Evolutionary conservation across 2,329 filamentous ascomycete species (phyloP).

Genomic region (Blumeria hordei): DNA sequence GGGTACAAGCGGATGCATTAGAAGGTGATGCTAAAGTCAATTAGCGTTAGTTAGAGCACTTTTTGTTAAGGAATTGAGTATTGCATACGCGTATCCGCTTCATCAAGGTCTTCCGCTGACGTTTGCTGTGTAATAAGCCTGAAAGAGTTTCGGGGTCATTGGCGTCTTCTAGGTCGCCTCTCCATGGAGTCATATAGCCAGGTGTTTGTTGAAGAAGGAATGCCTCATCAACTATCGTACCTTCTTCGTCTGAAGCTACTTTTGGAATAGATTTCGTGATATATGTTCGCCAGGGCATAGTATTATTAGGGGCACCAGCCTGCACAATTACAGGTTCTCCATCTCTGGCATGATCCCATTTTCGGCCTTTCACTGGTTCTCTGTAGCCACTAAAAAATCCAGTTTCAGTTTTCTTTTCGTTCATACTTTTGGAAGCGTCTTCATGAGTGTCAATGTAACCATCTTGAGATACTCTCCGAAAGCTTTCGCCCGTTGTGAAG

Average conservation of each 20-base stretch:
- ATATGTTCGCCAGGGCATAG: slow-evolving; percentile 13
- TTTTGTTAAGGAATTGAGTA: not conserved
- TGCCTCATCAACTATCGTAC: slow-evolving; percentile 10
- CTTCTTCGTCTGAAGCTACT: slow-evolving; percentile 9
- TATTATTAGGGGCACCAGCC: slow-evolving; percentile 6
- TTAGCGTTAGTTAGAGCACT: not conserved
- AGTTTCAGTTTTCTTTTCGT: slow-evolving; percentile 11
- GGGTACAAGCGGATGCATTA: slow-evolving; percentile 44
- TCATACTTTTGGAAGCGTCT: slow-evolving; percentile 3
- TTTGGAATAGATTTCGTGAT: slow-evolving; percentile 15
- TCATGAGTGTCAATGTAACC: slow-evolving; percentile 14
- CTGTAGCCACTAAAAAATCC: slow-evolving; percentile 14
- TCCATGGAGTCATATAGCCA: slow-evolving; percentile 15
- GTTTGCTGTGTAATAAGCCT: slow-evolving; percentile 11
- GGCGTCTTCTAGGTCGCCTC: slow-evolving; percentile 12
- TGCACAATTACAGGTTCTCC: slow-evolving; percentile 15
- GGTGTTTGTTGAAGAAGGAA: slow-evolving; percentile 13
- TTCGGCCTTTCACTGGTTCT: slow-evolving; percentile 14
- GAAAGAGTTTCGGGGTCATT: slow-evolving; percentile 12
- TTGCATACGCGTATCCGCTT: slow-evolving; percentile 11
- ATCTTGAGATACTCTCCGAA: slow-evolving; percentile 12
- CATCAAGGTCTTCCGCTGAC: slow-evolving; percentile 9
- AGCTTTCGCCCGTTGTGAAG: slow-evolving; percentile 6
- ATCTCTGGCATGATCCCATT: slow-evolving; percentile 16
- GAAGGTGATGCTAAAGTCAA: slow-evolving; percentile 9